Base-by-base conservation (phyloP, 2,329 filamentous ascomycete species). In the Alternaria dauci region DNA sequence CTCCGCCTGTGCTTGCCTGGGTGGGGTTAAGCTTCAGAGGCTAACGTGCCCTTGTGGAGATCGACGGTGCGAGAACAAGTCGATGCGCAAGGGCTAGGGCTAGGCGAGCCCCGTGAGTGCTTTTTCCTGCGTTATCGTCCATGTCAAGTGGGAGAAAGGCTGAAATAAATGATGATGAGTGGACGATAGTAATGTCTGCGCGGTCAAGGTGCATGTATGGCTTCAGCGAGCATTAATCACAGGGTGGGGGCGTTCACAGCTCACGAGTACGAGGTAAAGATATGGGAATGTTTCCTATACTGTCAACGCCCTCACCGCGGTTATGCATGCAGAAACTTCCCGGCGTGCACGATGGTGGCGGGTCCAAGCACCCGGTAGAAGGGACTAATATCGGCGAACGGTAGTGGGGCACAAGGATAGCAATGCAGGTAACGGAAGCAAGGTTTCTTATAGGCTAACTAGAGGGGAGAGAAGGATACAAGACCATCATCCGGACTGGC, bases 41-140 rank as follows among this genome's bases (percentile, higher is more conserved):
- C 58, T 60, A 60, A 46, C 23, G 26, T 58, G 42, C 36, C 38
- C 39, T 51, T 30, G 58, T 52, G 52, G 52, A 46, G 42, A 56
- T 46, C 28, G 44, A 20, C 44, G 41, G 44, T 54, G 42, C 43
- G 51, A 59, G 57, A 36, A 55, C 52, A 32, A 50, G 52, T 63
- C 68, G 58, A 26, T 66, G 62, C 64, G 62, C 53, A 30, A 34
- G 48, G 47, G 59, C 66, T 58, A 62, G 61, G 32, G 34, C 62
- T 65, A 72, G 72, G 68, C 71, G 69, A 70, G 55, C 58, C 44
- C 70, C 70, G 59, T 55, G 36, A 32, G 62, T 63, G 66, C 62
- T 69, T 73, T 70, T 75, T 61, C n/a, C n/a, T 52, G 52, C 50
- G 28, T 44, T 32, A 20, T 44, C 30, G 9, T 51, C 38, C 25